Conservation (phyloP, 257 asterid genomes). For the Primulina huaijiensis region DNA sequence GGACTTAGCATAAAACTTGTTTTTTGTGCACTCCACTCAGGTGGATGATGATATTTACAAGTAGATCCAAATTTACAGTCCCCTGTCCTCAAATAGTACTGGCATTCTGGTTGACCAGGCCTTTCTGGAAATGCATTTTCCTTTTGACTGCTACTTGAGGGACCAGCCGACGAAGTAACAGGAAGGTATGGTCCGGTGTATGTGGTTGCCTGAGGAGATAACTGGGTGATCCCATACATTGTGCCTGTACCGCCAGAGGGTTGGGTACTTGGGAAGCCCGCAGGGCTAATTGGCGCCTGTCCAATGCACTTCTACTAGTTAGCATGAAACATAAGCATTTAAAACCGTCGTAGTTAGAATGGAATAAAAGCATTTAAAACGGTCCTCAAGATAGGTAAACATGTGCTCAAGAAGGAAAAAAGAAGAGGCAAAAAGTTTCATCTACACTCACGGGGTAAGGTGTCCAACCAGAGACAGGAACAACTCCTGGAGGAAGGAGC, state of each 20-base stretch:
- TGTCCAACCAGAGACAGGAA: conserved; percentile 80
- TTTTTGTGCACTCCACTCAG: conserved; percentile 55
- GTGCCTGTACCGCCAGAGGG: conserved; percentile 55
- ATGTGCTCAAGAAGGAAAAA: background rate
- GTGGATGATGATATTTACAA: conserved; percentile 92
- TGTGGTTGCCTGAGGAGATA: conserved; percentile 76
- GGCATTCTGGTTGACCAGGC: conserved; percentile 89
- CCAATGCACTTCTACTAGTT: conserved; percentile 24
- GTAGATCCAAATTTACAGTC: conserved; percentile 83
- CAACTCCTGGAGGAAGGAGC: conserved; percentile 77
- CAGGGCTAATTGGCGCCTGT: conserved; percentile 62
- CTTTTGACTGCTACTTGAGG: conserved; percentile 60
- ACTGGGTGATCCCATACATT: conserved; percentile 59
- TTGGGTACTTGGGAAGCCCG: conserved; percentile 55
- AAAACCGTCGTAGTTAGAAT: conserved; percentile 20
- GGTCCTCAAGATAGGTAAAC: conserved; percentile 15
- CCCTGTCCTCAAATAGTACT: conserved; percentile 77
- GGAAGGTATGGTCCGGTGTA: conserved; percentile 67
- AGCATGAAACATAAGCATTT: conserved; percentile 18
- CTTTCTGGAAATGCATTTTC: conserved; percentile 78
- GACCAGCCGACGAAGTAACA: conserved; percentile 55
- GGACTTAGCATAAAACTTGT: conserved; percentile 63
- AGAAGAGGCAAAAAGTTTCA: background rate
- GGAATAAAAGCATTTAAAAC: conserved; percentile 4
- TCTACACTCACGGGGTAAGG: conserved; percentile 61